Percentiles rank a stretch among this genome's conserved stretches.
Conservation (phyloP, 176 grass and related monocot species). For the Triticum timopheevii region DNA sequence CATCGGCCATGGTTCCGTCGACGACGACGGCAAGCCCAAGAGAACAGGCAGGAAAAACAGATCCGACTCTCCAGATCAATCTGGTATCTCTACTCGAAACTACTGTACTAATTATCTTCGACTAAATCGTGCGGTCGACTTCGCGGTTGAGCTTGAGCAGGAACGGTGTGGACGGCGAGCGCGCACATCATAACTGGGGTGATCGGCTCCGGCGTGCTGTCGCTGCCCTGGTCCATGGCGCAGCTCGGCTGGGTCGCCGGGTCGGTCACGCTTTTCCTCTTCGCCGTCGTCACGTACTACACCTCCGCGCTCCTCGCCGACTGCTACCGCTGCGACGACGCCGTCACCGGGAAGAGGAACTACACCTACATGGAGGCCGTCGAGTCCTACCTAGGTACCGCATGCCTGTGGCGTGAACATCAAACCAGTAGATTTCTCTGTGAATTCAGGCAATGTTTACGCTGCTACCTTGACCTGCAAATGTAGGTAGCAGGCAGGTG, state of each 20-base stretch:
- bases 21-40: conserved; percentile 25
- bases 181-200: conserved; percentile 91
- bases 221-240: conserved; percentile 74
- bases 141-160: conserved; percentile 10
- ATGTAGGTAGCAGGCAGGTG: too few species aligned
- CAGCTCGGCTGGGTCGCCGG: conserved; percentile 93
- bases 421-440: too few species aligned
- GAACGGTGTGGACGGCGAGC: conserved; percentile 86
- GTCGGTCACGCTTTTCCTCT: background rate
- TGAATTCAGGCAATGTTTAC: too few species aligned
- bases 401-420: too few species aligned
- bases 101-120: too few species aligned
- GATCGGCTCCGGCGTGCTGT: conserved; percentile 79
- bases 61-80: too few species aligned
- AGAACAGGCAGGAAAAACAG: background rate
- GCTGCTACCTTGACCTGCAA: too few species aligned
- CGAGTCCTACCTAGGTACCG: background rate
- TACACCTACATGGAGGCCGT: background rate
- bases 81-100: too few species aligned
- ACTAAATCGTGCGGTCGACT: too few species aligned
- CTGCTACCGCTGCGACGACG: background rate
- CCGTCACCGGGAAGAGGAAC: background rate
- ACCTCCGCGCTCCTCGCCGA: background rate
- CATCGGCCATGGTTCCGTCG: background rate
- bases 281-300: background rate